Conservation (phyloP, 2,329 filamentous ascomycete species). For the Fusarium bulbicola region DNA sequence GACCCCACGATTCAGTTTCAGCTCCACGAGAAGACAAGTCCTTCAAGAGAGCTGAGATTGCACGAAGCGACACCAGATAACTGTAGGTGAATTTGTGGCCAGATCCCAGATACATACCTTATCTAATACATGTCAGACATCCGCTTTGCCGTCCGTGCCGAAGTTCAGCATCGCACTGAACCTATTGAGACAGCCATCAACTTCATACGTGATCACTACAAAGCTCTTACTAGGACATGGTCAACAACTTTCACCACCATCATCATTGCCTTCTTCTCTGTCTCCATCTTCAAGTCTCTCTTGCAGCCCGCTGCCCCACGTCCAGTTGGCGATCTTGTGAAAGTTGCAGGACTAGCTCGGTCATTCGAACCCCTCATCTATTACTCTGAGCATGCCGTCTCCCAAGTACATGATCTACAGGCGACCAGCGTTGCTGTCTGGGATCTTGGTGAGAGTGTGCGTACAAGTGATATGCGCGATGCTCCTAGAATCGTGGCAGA, state of each 20-base stretch:
- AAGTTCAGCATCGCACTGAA: conserved; percentile 87
- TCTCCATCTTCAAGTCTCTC: conserved; percentile 71
- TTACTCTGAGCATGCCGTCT: conserved; percentile 88
- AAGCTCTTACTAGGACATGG: conserved; percentile 73
- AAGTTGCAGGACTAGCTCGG: conserved; percentile 87
- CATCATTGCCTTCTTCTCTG: conserved; percentile 69
- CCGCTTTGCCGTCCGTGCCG: conserved; percentile 85
- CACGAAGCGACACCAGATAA: conserved; percentile 54
- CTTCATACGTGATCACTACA: conserved; percentile 68
- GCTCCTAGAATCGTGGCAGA: conserved; percentile 86
- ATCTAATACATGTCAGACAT: conserved; percentile 68
- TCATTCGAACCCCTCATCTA: conserved; percentile 95
- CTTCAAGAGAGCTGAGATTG: conserved; percentile 29
- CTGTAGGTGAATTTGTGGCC: conserved; percentile 53
- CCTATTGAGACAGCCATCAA: conserved; percentile 79
- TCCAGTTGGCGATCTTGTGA: conserved; percentile 75
- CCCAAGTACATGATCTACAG: conserved; percentile 87
- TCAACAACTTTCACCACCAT: conserved; percentile 71
- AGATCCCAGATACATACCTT: neutral
- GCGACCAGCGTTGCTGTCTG: conserved; percentile 93
- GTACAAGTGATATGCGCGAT: conserved; percentile 89
- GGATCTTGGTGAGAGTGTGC: conserved; percentile 91
- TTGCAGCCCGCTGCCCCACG: conserved; percentile 69
- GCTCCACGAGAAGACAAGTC: conserved; percentile 38
- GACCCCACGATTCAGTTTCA: conserved; percentile 52